Base-by-base conservation (phyloP, 495 filamentous ascomycete species). In the Trichoderma virens region DNA sequence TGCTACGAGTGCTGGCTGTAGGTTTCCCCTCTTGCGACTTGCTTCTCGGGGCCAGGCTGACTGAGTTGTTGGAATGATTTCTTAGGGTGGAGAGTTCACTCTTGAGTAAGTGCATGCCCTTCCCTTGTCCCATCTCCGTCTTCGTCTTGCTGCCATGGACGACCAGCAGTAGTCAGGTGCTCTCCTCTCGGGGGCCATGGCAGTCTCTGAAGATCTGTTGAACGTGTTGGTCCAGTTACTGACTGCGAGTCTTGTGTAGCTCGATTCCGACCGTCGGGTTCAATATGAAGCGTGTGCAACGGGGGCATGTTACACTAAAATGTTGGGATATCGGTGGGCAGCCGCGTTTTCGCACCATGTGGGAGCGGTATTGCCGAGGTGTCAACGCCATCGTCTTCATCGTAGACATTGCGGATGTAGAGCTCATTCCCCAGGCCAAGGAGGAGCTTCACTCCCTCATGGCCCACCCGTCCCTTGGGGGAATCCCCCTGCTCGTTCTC, bases 381-480 rank as follows among this genome's bases (percentile, higher is more conserved):
- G 94, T 97, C 67, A 97, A 96, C 76, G 94, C 94, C 67, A 98
- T 98, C 69, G 93, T 98, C 61, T 98, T 97, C 77, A 96, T 98
- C 75, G 62, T 77, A 64, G 92, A 97, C 72, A 91, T 92, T 61
- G 91, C 92, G 65, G 92, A 97, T 73, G 78, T 79, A 25, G 83
- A 83, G 32, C 87, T 92, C 6, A 77, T 97, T 41, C 90, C 91
- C n/a, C 85, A 90, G 65, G 94, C 94, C 27, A 88, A 87, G 61
- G 93, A 97, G 65, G 94, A 98, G 73, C 86, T 98, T 63, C 93
- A 97, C 75, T 80, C 88, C 9, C 79, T 98, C 61, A 88, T 98
- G 76, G 86, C 85, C 69, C 94, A 97, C 74, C 85, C 87, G 5
- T 88, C 87, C 23, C 82, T 98, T 43, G 90, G 90, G 60, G 90